A percentile compares a stretch with the other conserved stretches of the same genome.
Evolutionary conservation across 257 asterid species (phyloP).

Genomic region (Echites panduratus): DNA sequence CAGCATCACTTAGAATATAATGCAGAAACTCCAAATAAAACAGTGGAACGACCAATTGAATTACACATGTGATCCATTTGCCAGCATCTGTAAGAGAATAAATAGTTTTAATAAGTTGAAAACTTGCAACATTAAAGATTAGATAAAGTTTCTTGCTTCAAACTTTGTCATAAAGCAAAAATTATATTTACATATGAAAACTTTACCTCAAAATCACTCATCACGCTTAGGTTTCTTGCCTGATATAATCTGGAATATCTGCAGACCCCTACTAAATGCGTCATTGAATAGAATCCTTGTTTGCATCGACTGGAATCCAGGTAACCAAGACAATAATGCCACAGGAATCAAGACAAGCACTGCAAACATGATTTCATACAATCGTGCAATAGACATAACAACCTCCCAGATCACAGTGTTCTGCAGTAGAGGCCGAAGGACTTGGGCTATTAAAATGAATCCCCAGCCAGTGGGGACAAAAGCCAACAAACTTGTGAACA

Average conservation of each 20-base stretch:
- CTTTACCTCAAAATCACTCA: constrained; percentile 47
- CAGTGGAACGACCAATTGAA: neutral
- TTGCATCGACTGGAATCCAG: constrained; percentile 98
- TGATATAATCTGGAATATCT: constrained; percentile 87
- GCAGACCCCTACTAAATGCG: constrained; percentile 94
- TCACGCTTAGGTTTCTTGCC: constrained; percentile 78
- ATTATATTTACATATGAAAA: neutral
- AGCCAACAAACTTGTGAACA: constrained; percentile 86
- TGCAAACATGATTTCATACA: constrained; percentile 89
- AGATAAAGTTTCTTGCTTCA: neutral
- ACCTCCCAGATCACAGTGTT: constrained; percentile 63
- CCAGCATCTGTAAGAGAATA: constrained; percentile 3
- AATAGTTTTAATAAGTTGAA: neutral
- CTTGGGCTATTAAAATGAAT: constrained; percentile 74
- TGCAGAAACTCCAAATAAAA: constrained; percentile 7
- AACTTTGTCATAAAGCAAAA: neutral
- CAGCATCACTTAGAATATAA: neutral
- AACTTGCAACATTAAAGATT: neutral
- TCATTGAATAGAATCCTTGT: constrained; percentile 94
- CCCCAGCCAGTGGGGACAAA: constrained; percentile 98
- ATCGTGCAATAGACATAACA: constrained; percentile 72
- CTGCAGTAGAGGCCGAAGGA: constrained; percentile 61
- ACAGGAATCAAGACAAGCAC: constrained; percentile 83
- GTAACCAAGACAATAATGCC: constrained; percentile 90
- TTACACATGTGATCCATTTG: neutral